Percentiles rank a stretch among this genome's conserved stretches.
These are phyloP conservation scores for Fusarium sp. DNA, from an alignment of 2,329 filamentous ascomycete species.

Conservation along the genomic window DNA sequence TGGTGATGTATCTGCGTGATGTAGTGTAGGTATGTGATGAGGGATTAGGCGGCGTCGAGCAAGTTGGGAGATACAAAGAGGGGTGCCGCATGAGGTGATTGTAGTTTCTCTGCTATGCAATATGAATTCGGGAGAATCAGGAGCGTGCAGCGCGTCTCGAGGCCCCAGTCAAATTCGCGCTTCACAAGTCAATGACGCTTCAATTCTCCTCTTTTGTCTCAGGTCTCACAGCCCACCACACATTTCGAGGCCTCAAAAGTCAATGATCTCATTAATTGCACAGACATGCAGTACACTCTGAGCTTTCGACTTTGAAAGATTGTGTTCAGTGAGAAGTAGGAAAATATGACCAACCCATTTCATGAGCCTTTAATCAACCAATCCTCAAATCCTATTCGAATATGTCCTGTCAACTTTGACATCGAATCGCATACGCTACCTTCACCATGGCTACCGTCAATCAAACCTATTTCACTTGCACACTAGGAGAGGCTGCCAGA, in stretches of 20 bases:
- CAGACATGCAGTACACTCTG: no score
- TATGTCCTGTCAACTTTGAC: no score
- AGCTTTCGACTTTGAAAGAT: no score
- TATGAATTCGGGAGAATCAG: neutral
- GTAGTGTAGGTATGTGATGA: constrained; percentile 5
- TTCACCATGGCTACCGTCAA: constrained; percentile 18
- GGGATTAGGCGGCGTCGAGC: neutral
- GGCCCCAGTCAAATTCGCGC: constrained; percentile 29
- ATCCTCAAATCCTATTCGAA: no score
- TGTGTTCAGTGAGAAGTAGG: no score
- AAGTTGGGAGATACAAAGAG: constrained; percentile 10
- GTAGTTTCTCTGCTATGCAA: neutral
- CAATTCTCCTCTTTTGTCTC: constrained; percentile 16
- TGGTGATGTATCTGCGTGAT: neutral
- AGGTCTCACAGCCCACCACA: neutral
- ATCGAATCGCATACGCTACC: neutral
- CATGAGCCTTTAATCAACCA: no score
- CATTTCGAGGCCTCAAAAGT: neutral
- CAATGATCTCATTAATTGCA: constrained; percentile 26
- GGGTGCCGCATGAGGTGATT: constrained; percentile 17
- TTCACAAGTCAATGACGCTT: constrained; percentile 35
- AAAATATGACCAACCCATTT: no score
- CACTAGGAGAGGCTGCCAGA: constrained; percentile 68
- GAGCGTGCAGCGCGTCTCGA: constrained; percentile 10
- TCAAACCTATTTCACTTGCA: constrained; percentile 73